These are phyloP conservation scores for Calocybe indica DNA, from an alignment of 768 basidiomycete genomes.

Conservation along the genomic window DNA sequence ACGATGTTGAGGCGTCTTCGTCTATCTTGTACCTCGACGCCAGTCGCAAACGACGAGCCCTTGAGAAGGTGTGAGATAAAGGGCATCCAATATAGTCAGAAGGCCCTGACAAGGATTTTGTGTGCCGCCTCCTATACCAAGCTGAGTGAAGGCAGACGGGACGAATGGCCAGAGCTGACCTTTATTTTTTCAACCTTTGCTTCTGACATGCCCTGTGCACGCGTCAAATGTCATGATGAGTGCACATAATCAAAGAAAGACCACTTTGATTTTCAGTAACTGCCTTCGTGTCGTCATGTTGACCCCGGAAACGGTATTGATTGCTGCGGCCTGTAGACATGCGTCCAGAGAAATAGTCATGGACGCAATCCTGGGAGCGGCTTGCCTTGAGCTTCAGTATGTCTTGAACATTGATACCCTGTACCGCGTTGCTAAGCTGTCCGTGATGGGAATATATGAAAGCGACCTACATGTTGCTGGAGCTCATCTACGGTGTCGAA, in stretches of 20 bases:
- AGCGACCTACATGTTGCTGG: conserved; percentile 63
- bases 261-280: conserved; percentile 89
- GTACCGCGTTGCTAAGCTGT: conserved; percentile 2
- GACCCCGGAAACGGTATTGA: conserved; percentile 82
- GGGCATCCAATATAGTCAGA: neutral
- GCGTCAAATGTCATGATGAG: conserved; percentile 2
- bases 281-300: conserved; percentile 89
- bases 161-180: conserved; percentile 27
- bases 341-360: conserved; percentile 7
- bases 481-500: conserved; percentile 84
- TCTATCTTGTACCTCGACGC: conserved; percentile 85
- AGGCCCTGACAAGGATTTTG: conserved; percentile 63
- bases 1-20: conserved; percentile 75
- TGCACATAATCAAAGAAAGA: conserved; percentile 13
- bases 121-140: conserved; percentile 76
- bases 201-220: conserved; percentile 81
- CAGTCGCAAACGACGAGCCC: conserved; percentile 91
- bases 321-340: conserved; percentile 56
- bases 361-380: conserved; percentile 11
- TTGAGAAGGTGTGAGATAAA: conserved; percentile 18
- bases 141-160: neutral
- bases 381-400: conserved; percentile 86
- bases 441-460: neutral
- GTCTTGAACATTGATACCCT: conserved; percentile 96
- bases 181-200: conserved; percentile 98